These are phyloP conservation scores for Kwoniella botswanensis DNA, from an alignment of 768 basidiomycete genomes.

Conservation along the genomic window DNA sequence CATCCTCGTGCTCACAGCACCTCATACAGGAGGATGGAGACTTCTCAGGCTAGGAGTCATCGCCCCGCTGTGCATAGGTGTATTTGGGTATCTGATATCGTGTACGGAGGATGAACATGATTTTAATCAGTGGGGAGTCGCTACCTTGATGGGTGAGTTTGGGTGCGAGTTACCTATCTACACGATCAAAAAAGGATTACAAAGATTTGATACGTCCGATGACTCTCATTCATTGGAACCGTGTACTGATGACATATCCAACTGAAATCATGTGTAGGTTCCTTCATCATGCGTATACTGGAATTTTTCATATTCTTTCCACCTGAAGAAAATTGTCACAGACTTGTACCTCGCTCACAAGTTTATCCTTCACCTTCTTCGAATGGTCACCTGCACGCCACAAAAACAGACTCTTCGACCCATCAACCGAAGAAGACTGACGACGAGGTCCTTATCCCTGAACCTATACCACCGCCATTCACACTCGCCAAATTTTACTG, in stretches of 20 bases:
- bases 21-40: constrained; percentile 24
- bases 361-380: neutral
- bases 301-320: constrained; percentile 40
- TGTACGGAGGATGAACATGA: neutral
- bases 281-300: constrained; percentile 18
- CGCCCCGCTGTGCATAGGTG: neutral
- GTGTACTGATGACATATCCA: neutral
- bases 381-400: neutral
- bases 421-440: neutral
- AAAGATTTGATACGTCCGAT: too few relatives aligned
- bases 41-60: constrained; percentile 18
- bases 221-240: too few relatives aligned
- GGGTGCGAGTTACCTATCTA: too few relatives aligned
- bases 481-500: constrained; percentile 44
- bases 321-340: constrained; percentile 34
- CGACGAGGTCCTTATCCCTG: constrained; percentile 19
- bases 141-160: constrained; percentile 17
- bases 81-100: constrained; percentile 10
- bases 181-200: too few relatives aligned
- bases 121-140: constrained; percentile 19
- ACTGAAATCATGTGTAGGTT: neutral
- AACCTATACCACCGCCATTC: constrained; percentile 37
- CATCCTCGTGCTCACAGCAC: neutral
- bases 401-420: neutral
- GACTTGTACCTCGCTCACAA: constrained; percentile 6